Base-by-base conservation (phyloP, 1,139 yeast genomes). In the Pichia sp. region DNA sequence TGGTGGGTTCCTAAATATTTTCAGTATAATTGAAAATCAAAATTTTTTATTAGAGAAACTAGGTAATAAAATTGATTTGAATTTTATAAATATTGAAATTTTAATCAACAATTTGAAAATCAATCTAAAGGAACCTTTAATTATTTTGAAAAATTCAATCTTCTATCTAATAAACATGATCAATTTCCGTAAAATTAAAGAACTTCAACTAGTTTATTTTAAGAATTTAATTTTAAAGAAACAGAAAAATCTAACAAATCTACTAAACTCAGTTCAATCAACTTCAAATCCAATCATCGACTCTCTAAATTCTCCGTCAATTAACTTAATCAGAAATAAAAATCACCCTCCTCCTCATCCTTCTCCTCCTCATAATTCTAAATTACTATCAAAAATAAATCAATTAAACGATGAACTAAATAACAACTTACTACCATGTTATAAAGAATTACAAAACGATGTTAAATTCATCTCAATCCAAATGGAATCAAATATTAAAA, bases 1-100 rank as follows among this genome's bases (percentile, higher is more conserved):
- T n/a, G 66, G 66, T 17, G 66, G 62, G 5, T 54, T 58, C 41
- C 55, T 60, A 41, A 62, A 62, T 40, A 57, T 57, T 23, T 61
- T 59, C 38, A 55, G 61, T 21, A 56, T 63, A 28, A 45, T 56
- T 36, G 62, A 62, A 34, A 51, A 54, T 28, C 56, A 56, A 37
- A 53, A 55, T 28, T 44, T 44, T 24, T 20, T 46, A 34, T 54
- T 61, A 36, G 67, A 63, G 41, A 49, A 49, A 33, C 54, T 61
- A 25, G 67, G 67, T 4, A 63, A 62, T 42, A 51, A 50, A 22
- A 52, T 63, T 9, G 67, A 63, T 43, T 49, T 60, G 22, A 59
- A 58, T 7, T 63, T 61, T 42, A 46, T 63, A 33, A 62, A 60
- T 32, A 49, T 60, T 33, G 66, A 63, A 37, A 43, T 54, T 19